Evolutionary conservation across 2,329 filamentous ascomycete species (phyloP), one percentile per base, ranked within the genome.

Genomic region (Pseudogymnoascus sp.): DNA sequence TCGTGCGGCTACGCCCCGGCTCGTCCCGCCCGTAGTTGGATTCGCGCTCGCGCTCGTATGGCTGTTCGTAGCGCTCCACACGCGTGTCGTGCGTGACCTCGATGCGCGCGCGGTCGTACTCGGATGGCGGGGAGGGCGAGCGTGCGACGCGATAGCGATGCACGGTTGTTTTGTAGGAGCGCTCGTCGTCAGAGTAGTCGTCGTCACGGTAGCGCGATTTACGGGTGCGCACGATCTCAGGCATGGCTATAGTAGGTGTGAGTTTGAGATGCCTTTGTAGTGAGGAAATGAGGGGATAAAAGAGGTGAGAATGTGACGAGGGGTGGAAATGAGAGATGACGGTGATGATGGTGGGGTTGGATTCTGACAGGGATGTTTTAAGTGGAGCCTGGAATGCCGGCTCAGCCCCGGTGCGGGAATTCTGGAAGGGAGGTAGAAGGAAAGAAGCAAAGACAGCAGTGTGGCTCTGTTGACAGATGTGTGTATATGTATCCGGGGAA

Each of bases 21-120:
- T 63, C 38, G 74, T 33, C 74, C 72, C 6, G 79, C 75, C 75
- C 77, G 28, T 33, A 30, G 33, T 58, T 38, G 22, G 61, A 78
- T 60, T 80, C 78, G 57, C 75, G 71, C 60, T 61, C 62, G 7
- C 63, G 62, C 36, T 74, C 74, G 60, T 71, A 73, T 18, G 71
- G 66, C 4, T 64, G 30, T 61, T 64, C 58, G 38, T 15, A 57
- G 6, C 62, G 47, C 38, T 71, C 69, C 37, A 62, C 65, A 39
- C 68, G 66, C 12, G 58, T 30, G 18, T 41, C 39, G 61, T 69
- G 69, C 37, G 71, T 70, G 36, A 71, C 63, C 53, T 72, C 70
- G 57, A 72, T 62, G 43, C 68, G 68, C 41, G 66, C 66, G 18
- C 67, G 68, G 33, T 70, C 67, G 22, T 69, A 66, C 37, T 69